Conservation (phyloP, 179 eudicot genomes). For the Spergularia azorica region DNA sequence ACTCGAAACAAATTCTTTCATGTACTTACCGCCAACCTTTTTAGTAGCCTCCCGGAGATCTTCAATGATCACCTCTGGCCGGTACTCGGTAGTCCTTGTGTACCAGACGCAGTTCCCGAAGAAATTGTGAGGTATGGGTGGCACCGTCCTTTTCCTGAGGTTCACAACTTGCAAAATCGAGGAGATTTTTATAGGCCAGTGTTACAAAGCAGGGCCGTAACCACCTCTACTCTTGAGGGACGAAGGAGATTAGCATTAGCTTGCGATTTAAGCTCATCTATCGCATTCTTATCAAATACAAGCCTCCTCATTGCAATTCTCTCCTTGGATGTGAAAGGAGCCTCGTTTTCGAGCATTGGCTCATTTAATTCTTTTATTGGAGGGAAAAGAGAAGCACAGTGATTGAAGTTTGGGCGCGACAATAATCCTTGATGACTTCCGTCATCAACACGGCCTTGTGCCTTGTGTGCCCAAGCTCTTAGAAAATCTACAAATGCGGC, state of each 20-base stretch:
- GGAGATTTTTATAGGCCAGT: background rate
- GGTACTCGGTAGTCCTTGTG: background rate
- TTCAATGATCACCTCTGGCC: background rate
- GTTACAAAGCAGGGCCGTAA: background rate
- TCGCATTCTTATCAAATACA: background rate
- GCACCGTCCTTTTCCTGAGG: background rate
- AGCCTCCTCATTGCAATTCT: conserved; percentile 1
- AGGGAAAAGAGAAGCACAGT: background rate
- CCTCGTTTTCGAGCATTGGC: too few relatives aligned
- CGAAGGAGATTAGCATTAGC: background rate
- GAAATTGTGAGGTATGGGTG: background rate
- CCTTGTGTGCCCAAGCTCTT: conserved; percentile 1
- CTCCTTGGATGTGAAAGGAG: background rate
- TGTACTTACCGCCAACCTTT: background rate
- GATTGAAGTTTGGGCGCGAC: background rate
- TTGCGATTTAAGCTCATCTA: background rate
- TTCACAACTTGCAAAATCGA: background rate
- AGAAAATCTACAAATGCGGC: too few relatives aligned
- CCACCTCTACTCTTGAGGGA: background rate
- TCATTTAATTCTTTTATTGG: background rate
- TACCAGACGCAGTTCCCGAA: background rate
- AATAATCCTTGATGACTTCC: too few relatives aligned
- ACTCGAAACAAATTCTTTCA: background rate
- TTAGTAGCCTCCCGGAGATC: background rate
- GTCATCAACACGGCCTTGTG: too few relatives aligned